A percentile compares a stretch with the other conserved stretches of the same genome.
Conservation (phyloP, 495 filamentous ascomycete species). For the Daldinia vernicosa region DNA sequence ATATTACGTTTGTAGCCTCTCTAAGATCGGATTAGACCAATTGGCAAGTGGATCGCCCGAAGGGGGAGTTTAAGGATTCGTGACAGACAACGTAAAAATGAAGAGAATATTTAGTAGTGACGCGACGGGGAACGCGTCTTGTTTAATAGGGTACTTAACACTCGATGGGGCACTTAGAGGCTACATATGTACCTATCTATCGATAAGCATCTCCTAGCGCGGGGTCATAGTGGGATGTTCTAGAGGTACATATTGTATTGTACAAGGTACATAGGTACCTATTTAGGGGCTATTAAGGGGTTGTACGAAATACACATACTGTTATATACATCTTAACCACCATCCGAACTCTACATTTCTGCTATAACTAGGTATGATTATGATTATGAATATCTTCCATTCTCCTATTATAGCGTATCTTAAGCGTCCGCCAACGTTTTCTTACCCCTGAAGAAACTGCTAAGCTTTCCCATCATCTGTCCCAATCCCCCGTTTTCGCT, state of each 20-base stretch:
- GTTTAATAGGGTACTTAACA: conserved; percentile 27
- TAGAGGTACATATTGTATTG: not conserved
- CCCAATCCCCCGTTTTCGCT: conserved; percentile 57
- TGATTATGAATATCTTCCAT: not conserved
- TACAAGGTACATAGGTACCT: not conserved
- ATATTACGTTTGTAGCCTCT: not conserved
- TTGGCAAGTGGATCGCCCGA: not conserved
- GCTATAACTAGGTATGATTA: not conserved
- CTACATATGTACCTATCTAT: not conserved
- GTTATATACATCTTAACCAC: not conserved
- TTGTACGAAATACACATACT: too few relatives aligned
- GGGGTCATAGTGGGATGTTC: not conserved
- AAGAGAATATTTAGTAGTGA: conserved; percentile 20
- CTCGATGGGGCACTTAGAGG: not conserved
- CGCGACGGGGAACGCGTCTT: conserved; percentile 35
- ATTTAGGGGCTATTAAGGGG: not conserved
- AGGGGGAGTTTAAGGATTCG: not conserved
- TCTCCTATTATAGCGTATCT: too few relatives aligned
- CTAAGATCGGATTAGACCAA: not conserved
- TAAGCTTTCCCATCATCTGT: conserved; percentile 64
- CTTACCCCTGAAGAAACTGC: conserved; percentile 65
- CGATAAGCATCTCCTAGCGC: not conserved
- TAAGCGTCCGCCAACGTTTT: not conserved
- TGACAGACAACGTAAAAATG: not conserved
- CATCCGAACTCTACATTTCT: not conserved